Evolutionary conservation across 129 eudicot species (phyloP).

Genomic region (Chrysanthemum seticuspe): DNA sequence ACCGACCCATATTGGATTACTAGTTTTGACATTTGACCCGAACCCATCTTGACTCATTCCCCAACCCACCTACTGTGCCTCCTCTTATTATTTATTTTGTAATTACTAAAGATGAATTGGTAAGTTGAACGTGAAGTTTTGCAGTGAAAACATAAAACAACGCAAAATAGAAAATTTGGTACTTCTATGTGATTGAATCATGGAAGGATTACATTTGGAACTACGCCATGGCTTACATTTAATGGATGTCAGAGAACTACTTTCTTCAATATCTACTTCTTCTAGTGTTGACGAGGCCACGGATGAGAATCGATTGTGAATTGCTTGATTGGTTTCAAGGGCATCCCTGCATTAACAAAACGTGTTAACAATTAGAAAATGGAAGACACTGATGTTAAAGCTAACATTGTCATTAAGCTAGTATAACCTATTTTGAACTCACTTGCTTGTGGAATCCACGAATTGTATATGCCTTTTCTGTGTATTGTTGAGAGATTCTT

Average conservation of each 20-base stretch:
- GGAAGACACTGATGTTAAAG: background rate
- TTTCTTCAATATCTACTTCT: slow-evolving; percentile 38
- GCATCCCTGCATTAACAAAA: slow-evolving; percentile 34
- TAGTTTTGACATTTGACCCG: too few species aligned
- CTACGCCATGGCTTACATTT: slow-evolving; percentile 35
- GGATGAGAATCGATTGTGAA: slow-evolving; percentile 34
- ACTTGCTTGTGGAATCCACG: slow-evolving; percentile 36
- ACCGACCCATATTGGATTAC: too few species aligned
- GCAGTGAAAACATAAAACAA: background rate
- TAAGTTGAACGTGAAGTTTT: too few species aligned
- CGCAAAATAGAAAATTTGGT: background rate
- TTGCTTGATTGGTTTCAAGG: slow-evolving; percentile 34
- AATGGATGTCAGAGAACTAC: slow-evolving; percentile 42
- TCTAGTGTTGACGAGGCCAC: slow-evolving; percentile 43
- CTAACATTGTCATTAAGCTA: background rate
- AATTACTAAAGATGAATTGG: too few species aligned
- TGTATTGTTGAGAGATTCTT: slow-evolving; percentile 41
- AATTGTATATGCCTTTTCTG: slow-evolving; percentile 38
- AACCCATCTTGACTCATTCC: too few species aligned
- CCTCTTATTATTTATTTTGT: too few species aligned
- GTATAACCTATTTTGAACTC: slow-evolving; percentile 23
- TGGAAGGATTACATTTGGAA: background rate
- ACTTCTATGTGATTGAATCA: background rate
- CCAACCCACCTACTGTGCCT: too few species aligned
- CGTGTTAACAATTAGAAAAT: background rate